phyloP scores from a whole-genome alignment of 139 green algal species.

The Eudorina sp. region DNA sequence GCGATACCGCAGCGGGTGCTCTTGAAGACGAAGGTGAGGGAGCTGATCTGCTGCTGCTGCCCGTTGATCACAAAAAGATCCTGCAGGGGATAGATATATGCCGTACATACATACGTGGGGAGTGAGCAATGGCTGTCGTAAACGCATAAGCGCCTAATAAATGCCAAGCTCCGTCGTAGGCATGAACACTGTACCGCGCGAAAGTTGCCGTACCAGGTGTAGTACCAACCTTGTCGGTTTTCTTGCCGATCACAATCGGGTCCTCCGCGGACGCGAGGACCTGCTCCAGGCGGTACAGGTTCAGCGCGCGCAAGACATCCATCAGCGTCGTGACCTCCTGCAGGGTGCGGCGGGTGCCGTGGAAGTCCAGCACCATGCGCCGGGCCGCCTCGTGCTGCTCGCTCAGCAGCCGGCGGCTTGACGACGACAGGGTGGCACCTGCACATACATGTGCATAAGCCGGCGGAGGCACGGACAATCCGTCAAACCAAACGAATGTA shows the following conservation, averaged over 20 bases:
- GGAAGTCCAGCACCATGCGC: constrained; percentile 35
- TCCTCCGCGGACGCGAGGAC: background rate
- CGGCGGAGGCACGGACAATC: too few species aligned
- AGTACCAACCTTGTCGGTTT: background rate
- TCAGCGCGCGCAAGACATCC: background rate
- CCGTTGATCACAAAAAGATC: constrained; percentile 5
- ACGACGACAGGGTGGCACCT: too few species aligned
- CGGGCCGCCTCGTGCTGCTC: background rate
- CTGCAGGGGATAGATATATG: too few species aligned
- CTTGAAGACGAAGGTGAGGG: background rate
- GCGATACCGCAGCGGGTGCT: background rate
- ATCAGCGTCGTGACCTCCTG: background rate
- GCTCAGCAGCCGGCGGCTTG: background rate
- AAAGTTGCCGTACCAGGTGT: too few species aligned
- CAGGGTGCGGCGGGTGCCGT: constrained; percentile 5
- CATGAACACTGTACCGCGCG: too few species aligned
- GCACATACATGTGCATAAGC: too few species aligned
- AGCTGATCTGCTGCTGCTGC: background rate
- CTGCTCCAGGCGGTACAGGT: too few species aligned
- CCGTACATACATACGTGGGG: too few species aligned
- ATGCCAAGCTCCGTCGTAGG: too few species aligned
- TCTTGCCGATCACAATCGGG: background rate
- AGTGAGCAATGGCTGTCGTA: too few species aligned
- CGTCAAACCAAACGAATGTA: too few species aligned
- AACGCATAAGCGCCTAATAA: too few species aligned